A percentile compares a stretch with the other conserved stretches of the same genome.
Conservation (phyloP, 306 rosid species). For the Arachis hypogaea region DNA sequence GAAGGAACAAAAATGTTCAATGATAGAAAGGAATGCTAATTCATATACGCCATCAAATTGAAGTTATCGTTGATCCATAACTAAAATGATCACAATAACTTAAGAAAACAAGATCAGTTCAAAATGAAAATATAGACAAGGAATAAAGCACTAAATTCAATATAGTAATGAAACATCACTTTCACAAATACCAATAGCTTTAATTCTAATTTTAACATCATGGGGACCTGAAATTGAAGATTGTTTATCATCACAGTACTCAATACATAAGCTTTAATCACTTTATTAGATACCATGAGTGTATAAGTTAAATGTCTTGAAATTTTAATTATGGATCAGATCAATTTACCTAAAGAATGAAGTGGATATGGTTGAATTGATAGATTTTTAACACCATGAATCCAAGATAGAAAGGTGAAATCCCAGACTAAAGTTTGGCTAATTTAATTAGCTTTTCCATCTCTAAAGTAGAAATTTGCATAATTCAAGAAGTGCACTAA, state of each 20-base stretch:
- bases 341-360: conserved; percentile 32
- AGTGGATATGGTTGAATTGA: conserved; percentile 32
- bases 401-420: conserved; percentile 18
- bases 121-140: conserved; percentile 8
- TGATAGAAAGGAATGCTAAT: conserved; percentile 8
- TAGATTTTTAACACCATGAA: conserved; percentile 35
- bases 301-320: no score
- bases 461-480: no score
- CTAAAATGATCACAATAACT: not conserved
- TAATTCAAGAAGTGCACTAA: no score
- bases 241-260: not conserved
- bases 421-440: no score
- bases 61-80: conserved; percentile 27
- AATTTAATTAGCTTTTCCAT: no score
- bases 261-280: not conserved
- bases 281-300: not conserved
- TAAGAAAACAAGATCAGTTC: conserved; percentile 3
- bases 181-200: conserved; percentile 96
- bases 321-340: not conserved
- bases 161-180: conserved; percentile 90
- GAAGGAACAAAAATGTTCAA: not conserved
- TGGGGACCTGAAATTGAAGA: conserved; percentile 55
- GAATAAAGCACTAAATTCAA: not conserved
- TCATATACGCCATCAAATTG: conserved; percentile 17
- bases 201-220: conserved; percentile 76